Evolutionary conservation across 495 filamentous ascomycete species (phyloP), one percentile per base, ranked within the genome.

Genomic region (Articulospora tetracladia): DNA sequence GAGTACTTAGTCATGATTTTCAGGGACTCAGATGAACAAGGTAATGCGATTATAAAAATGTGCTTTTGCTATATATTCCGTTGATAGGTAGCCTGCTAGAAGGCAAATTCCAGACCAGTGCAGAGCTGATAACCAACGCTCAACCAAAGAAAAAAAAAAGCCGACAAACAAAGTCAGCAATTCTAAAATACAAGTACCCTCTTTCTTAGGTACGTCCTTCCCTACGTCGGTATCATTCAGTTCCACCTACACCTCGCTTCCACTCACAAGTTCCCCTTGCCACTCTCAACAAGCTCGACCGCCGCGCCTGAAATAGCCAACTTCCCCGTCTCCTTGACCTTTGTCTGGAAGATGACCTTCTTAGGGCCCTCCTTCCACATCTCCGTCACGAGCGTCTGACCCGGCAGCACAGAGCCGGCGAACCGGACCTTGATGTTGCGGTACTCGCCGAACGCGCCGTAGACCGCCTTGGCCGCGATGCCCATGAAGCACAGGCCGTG

Each of bases 381-480:
- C 84, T 98, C 94, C 28, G 93, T 98, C 67, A 86, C 83, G 34
- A 98, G 83, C 53, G 91, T 98, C 84, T 98, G 91, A 6, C 94
- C 95, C 1, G 94, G 95, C 24, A 93, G 66, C 1, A 98, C 94
- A 13, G 91, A 88, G 41, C 94, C 95, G 4, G 92, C 93, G 76
- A 98, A 98, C 61, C 94, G 77, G 6, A 97, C 94, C 83, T 98
- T 98, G 73, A 98, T 84, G 75, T 94, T 98, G 80, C 87, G 91
- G 77, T 87, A 95, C 57, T 80, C 73, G 22, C 94, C 94, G 72
- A 84, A 98, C 64, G 79, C 89, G 72, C 87, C 79, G 71, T 92
- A 89, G 47, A 98, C 85, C 62, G 91, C 90, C 82, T 97, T 98
- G 58, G 86, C 91, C 1, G 90, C 83, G 55, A 98, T 85, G 60